Base-by-base conservation (phyloP, 2,329 filamentous ascomycete genomes). In the Albophoma yamanashiensis region DNA sequence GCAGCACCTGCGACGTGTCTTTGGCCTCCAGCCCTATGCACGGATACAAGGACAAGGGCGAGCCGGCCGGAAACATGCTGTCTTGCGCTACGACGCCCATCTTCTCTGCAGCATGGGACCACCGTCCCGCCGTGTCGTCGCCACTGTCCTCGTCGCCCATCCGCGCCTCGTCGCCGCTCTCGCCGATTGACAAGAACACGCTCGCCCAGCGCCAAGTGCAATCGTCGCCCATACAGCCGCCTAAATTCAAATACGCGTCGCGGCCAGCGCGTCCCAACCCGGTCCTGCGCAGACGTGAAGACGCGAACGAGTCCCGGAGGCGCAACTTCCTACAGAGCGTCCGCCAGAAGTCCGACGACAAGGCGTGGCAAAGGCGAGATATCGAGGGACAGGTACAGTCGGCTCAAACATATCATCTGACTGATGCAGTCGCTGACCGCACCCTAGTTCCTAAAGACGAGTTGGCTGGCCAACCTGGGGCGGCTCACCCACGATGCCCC, bases 291-390 rank as follows among this genome's bases (percentile, higher is more conserved):
- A 81, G 75, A 62, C 79, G 83, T 57, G 83, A 91, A 68, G 83
- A 83, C 22, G 78, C 79, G 0, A 83, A 85, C 59, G 86, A 90
- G 68, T 78, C 81, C 59, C 77, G 89, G 60, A 78, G 89, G 55
- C 82, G 82, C 39, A 76, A 88, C 60, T 93, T 93, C 66, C 74
- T 93, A 61, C 83, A 85, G 68, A 88, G 80, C 58, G 85, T 89
- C 22, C 78, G 83, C 61, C 80, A 84, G 66, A 79, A 82, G 47
- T 75, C 79, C 3, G 83, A 88, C 50, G 83, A 89, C 36, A 80
- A 76, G 66, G 74, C 76, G 27, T 88, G 85, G 79, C 78, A 82
- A 66, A 76, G 80, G 58, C 76, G 86, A 64, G 84, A 85, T 34
- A 84, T 86, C 3, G 85, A 88, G 66, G 84, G 87, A 65, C 73